phyloP scores from a whole-genome alignment of 768 basidiomycete genomes.

The Russula sp. region DNA sequence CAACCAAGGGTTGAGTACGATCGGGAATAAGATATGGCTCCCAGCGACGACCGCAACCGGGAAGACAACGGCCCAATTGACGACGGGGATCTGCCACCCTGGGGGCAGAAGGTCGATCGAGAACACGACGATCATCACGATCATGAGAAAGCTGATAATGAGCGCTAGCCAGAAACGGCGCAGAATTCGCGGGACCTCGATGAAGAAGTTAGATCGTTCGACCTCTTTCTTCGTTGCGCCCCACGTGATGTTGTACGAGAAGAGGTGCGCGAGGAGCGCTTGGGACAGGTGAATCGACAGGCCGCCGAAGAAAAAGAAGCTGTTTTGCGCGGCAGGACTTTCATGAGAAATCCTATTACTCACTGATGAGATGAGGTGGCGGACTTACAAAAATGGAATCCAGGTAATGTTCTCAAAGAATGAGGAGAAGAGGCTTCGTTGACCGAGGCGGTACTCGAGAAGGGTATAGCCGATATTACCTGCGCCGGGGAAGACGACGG shows the following conservation, averaged over 20 bases:
- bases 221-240: constrained; percentile 75
- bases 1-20: constrained; percentile 84
- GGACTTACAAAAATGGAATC: constrained; percentile 71
- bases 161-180: constrained; percentile 73
- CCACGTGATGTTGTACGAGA: constrained; percentile 60
- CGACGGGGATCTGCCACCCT: constrained; percentile 60
- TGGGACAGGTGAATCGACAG: constrained; percentile 52
- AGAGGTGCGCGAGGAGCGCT: constrained; percentile 54
- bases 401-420: constrained; percentile 60
- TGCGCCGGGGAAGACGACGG: constrained; percentile 63
- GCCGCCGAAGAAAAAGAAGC: constrained; percentile 58
- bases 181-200: constrained; percentile 81
- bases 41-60: constrained; percentile 66
- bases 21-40: constrained; percentile 73
- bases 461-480: constrained; percentile 68
- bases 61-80: constrained; percentile 69
- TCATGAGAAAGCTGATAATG: constrained; percentile 48
- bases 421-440: constrained; percentile 48
- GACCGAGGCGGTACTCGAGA: constrained; percentile 65
- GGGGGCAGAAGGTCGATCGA: constrained; percentile 50
- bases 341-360: neutral
- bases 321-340: constrained; percentile 14
- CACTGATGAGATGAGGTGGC: neutral
- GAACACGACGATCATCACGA: constrained; percentile 58
- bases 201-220: constrained; percentile 85